A percentile compares a stretch with the other conserved stretches of the same genome.
phyloP scores from a whole-genome alignment of 345 rosid genomes.

The Eucalyptus fibrosa region DNA sequence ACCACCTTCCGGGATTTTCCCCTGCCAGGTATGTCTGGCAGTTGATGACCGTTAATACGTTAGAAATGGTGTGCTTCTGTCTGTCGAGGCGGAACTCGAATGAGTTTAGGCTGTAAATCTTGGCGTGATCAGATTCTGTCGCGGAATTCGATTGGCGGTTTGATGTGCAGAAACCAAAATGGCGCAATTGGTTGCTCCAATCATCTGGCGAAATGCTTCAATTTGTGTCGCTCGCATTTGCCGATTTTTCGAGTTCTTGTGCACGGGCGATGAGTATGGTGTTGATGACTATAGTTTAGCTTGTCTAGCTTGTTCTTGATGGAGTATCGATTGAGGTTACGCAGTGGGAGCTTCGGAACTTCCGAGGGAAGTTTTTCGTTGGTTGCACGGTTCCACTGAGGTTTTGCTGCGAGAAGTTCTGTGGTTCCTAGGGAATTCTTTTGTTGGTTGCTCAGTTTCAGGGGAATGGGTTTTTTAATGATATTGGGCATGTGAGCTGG shows the following conservation, averaged over 20 bases:
- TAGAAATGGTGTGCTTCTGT: neutral
- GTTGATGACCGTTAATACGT: neutral
- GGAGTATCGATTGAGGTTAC: neutral
- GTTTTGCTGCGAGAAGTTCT: neutral
- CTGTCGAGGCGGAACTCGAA: neutral
- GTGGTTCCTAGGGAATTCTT: neutral
- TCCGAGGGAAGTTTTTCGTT: neutral
- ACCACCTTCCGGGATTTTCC: slow-evolving; percentile 53
- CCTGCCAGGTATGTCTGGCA: slow-evolving; percentile 15
- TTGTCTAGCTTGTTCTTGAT: neutral
- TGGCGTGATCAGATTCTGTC: neutral
- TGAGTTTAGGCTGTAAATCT: neutral
- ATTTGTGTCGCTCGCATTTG: neutral
- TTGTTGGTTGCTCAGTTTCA: neutral
- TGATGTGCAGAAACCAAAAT: neutral
- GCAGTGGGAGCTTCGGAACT: neutral
- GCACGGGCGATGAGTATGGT: neutral
- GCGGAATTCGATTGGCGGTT: neutral
- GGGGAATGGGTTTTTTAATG: neutral
- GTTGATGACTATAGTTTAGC: neutral
- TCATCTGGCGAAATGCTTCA: neutral
- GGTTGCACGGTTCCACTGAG: neutral
- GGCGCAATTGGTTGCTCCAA: neutral
- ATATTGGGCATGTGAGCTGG: neutral
- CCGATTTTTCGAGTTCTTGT: neutral